phyloP scores from a whole-genome alignment of 225 moss, liverwort and hornwort genomes.

The Rhytidiadelphus loreus region DNA sequence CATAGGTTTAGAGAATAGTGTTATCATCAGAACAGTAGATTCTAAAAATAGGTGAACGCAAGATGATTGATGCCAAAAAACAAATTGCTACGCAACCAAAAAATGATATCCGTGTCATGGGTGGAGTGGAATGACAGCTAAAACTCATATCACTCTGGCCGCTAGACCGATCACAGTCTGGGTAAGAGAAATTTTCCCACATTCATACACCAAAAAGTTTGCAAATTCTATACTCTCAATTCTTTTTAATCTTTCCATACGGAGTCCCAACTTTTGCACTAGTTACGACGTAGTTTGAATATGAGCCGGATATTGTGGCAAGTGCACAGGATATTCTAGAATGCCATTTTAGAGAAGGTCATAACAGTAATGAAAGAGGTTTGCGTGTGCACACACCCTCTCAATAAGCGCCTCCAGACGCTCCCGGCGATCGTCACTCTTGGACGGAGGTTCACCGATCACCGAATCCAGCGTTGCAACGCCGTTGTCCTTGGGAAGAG shows the following conservation, averaged over 20 bases:
- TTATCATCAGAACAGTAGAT: not conserved
- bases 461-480: constrained; percentile 28
- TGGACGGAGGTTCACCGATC: not conserved
- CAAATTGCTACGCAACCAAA: not conserved
- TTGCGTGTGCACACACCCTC: constrained; percentile 18
- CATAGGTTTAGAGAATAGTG: not conserved
- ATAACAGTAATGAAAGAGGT: too few relatives aligned
- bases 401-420: constrained; percentile 46
- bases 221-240: not conserved
- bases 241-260: not conserved
- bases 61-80: not conserved
- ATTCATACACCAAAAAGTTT: not conserved
- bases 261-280: not conserved
- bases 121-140: not conserved
- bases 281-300: not conserved
- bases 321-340: not conserved
- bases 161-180: not conserved
- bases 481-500: constrained; percentile 19
- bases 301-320: not conserved
- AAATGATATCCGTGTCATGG: not conserved
- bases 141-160: not conserved
- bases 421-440: not conserved
- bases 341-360: not conserved
- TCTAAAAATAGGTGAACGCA: not conserved
- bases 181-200: not conserved